phyloP scores from a whole-genome alignment of 176 grass and related monocot genomes.

The Hsuehochloa calcarea region DNA sequence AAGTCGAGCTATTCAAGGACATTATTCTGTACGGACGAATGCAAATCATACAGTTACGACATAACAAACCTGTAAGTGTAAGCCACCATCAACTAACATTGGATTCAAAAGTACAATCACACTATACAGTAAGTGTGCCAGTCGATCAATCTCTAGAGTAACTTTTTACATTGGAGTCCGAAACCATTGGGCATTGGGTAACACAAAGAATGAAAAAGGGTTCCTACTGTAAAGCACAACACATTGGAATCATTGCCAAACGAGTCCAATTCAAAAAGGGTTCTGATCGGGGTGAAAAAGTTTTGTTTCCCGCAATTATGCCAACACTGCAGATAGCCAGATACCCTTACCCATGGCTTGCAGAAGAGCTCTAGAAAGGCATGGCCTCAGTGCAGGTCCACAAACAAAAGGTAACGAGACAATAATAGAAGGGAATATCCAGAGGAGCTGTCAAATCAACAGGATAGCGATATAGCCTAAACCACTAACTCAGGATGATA shows the following conservation, averaged over 20 bases:
- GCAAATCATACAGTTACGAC: not conserved
- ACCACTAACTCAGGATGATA: slow-evolving; percentile 12
- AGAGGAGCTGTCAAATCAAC: slow-evolving; percentile 43
- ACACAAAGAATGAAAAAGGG: slow-evolving; percentile 42
- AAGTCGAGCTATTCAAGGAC: not conserved
- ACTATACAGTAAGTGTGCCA: not conserved
- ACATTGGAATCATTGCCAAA: slow-evolving; percentile 45
- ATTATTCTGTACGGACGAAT: not conserved
- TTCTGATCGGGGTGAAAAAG: slow-evolving; percentile 49
- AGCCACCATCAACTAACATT: not conserved
- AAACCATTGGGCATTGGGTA: slow-evolving; percentile 30
- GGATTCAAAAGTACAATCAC: not conserved
- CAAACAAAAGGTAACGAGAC: slow-evolving; percentile 49
- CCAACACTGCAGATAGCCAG: slow-evolving; percentile 35
- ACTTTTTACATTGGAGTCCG: slow-evolving; percentile 23
- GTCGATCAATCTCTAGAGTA: slow-evolving; percentile 21
- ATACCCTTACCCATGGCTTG: slow-evolving; percentile 24
- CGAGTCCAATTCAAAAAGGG: slow-evolving; percentile 53
- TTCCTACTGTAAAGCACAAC: slow-evolving; percentile 33
- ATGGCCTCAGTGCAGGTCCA: slow-evolving; percentile 36
- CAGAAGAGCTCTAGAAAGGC: slow-evolving; percentile 33
- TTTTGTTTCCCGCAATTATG: slow-evolving; percentile 49
- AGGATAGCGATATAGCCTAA: slow-evolving; percentile 21
- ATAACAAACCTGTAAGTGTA: not conserved
- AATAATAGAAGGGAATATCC: slow-evolving; percentile 56